Percentiles rank a stretch among this genome's conserved stretches.
Evolutionary conservation across 1,139 yeast species (phyloP).

Genomic region (Geotrichum carabidarum): DNA sequence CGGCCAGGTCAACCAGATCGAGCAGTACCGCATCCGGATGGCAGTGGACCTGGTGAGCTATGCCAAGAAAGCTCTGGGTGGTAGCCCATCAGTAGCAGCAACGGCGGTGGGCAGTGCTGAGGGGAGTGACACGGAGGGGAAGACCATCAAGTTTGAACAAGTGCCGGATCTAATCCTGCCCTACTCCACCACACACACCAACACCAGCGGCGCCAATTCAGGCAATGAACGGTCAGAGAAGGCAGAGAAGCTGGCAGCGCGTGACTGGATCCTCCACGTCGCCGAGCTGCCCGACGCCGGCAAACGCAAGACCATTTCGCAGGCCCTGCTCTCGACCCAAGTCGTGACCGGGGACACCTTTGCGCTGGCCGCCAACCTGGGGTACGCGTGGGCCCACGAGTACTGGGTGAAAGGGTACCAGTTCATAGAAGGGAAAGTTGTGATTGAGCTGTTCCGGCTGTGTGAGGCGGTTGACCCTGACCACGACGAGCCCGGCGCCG

Average conservation of each 20-base stretch:
- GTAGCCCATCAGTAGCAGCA: background rate
- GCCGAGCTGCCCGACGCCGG: slow-evolving; percentile 89
- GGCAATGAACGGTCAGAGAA: background rate
- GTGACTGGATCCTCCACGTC: slow-evolving; percentile 59
- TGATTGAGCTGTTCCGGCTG: slow-evolving; percentile 52
- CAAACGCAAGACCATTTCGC: slow-evolving; percentile 58
- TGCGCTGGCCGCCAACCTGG: slow-evolving; percentile 56
- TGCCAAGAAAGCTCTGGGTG: background rate
- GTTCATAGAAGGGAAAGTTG: slow-evolving; percentile 59
- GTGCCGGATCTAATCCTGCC: background rate
- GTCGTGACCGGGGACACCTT: slow-evolving; percentile 39
- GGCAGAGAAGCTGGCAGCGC: slow-evolving; percentile 12
- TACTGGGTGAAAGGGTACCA: slow-evolving; percentile 63
- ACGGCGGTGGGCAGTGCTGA: background rate
- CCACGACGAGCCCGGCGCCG: background rate
- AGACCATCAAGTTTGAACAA: background rate
- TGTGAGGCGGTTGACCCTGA: slow-evolving; percentile 7
- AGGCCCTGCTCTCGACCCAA: slow-evolving; percentile 65
- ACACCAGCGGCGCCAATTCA: background rate
- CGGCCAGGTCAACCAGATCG: slow-evolving; percentile 37
- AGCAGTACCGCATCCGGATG: slow-evolving; percentile 36
- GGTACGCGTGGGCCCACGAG: slow-evolving; percentile 62
- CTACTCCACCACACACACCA: background rate
- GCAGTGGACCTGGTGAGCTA: slow-evolving; percentile 17
- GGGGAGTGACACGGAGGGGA: background rate